These are phyloP conservation scores for Colletotrichum musae DNA, from an alignment of 2,329 filamentous ascomycete genomes.

Conservation along the genomic window DNA sequence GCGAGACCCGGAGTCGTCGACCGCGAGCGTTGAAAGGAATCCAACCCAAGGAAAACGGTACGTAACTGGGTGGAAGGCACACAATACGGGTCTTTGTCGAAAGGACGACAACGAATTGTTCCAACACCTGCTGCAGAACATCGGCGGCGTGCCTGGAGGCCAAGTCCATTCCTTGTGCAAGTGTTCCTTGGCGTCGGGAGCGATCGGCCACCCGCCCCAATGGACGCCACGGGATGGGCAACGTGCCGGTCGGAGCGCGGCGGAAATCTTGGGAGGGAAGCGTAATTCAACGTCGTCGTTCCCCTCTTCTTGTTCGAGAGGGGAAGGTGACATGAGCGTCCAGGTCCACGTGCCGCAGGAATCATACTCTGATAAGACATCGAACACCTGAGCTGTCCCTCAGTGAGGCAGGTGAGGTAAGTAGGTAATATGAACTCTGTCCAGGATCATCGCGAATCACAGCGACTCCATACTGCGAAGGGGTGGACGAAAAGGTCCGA, in stretches of 20 bases:
- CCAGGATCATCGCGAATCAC: no score
- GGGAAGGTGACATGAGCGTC: slow-evolving; percentile 30
- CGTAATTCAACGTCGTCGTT: slow-evolving; percentile 26
- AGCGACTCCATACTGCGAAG: no score
- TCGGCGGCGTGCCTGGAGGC: slow-evolving; percentile 29
- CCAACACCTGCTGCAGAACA: slow-evolving; percentile 25
- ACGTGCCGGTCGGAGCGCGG: slow-evolving; percentile 28
- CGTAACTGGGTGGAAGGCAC: background rate
- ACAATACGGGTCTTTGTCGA: background rate
- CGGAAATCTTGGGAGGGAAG: slow-evolving; percentile 6
- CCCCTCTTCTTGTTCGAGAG: slow-evolving; percentile 26
- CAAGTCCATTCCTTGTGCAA: slow-evolving; percentile 26
- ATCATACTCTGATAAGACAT: slow-evolving; percentile 19
- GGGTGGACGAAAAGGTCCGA: no score
- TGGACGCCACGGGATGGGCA: slow-evolving; percentile 28
- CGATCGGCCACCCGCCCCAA: slow-evolving; percentile 26
- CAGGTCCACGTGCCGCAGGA: slow-evolving; percentile 31
- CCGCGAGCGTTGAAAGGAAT: slow-evolving; percentile 3
- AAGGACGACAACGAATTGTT: slow-evolving; percentile 20
- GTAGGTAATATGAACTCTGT: background rate
- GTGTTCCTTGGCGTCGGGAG: slow-evolving; percentile 24
- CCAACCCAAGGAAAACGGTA: background rate
- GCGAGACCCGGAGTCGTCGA: background rate
- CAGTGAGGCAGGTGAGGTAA: background rate
- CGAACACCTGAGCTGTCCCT: background rate